Percentiles rank a stretch among this genome's conserved stretches.
Evolutionary conservation across 2,329 filamentous ascomycete species (phyloP).

Genomic region (Alternaria panax): DNA sequence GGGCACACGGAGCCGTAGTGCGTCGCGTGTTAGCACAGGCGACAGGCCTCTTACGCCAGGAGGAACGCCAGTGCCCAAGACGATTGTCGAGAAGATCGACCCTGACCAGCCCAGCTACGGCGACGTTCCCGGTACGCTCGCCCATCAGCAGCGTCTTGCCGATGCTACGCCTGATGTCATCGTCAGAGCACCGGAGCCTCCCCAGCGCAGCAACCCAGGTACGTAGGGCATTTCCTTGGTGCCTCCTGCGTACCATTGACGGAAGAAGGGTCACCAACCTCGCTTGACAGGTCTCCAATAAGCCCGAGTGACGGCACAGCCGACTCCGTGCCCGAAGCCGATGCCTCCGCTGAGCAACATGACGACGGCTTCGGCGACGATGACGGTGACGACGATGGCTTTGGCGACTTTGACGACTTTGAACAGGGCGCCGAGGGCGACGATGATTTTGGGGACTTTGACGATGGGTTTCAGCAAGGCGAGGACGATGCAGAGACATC

Average conservation of each 20-base stretch:
- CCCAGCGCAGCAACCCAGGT: slow-evolving; percentile 61
- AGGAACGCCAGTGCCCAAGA: slow-evolving; percentile 63
- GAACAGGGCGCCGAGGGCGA: slow-evolving; percentile 58
- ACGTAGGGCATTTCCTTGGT: slow-evolving; percentile 56
- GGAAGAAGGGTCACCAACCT: slow-evolving; percentile 66
- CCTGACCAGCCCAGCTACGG: slow-evolving; percentile 64
- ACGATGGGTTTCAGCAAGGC: slow-evolving; percentile 55
- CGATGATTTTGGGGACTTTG: slow-evolving; percentile 61
- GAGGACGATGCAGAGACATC: slow-evolving; percentile 48
- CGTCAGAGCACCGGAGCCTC: slow-evolving; percentile 55
- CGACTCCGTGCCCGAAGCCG: slow-evolving; percentile 9
- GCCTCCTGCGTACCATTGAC: slow-evolving; percentile 65
- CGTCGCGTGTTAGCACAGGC: slow-evolving; percentile 52
- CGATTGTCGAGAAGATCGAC: slow-evolving; percentile 69
- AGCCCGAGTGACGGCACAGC: slow-evolving; percentile 45
- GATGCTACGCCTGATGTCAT: slow-evolving; percentile 68
- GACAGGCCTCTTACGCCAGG: slow-evolving; percentile 60
- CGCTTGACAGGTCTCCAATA: slow-evolving; percentile 59
- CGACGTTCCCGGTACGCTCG: slow-evolving; percentile 67
- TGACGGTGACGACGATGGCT: slow-evolving; percentile 60
- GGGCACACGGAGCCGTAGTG: slow-evolving; percentile 48
- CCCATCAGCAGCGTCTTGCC: slow-evolving; percentile 63
- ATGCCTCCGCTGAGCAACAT: slow-evolving; percentile 22
- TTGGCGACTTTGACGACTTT: slow-evolving; percentile 70
- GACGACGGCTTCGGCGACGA: slow-evolving; percentile 28